Evolutionary conservation across 2,329 filamentous ascomycete genomes (phyloP).

Genomic region (Fusarium equiseti): DNA sequence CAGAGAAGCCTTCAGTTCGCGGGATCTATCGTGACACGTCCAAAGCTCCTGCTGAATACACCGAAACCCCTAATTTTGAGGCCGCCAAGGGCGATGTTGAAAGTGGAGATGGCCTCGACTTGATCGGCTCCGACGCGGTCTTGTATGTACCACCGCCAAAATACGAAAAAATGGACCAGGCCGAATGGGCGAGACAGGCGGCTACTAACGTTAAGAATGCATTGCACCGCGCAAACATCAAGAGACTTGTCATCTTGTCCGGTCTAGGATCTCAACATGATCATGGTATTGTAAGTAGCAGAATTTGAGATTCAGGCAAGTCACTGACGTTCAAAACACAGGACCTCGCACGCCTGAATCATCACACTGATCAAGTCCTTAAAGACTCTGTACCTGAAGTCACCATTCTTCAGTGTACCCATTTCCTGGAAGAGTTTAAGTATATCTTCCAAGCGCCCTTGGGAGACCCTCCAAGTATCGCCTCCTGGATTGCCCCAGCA

Average conservation of each 20-base stretch:
- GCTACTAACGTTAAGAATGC: conserved; percentile 44
- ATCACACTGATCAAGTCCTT: conserved; percentile 36
- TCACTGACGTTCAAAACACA: conserved; percentile 9
- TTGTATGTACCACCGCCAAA: conserved; percentile 51
- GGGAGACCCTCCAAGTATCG: conserved; percentile 38
- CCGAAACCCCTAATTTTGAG: conserved; percentile 42
- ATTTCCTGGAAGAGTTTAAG: conserved; percentile 41
- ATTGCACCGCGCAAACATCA: conserved; percentile 21
- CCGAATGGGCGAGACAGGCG: conserved; percentile 40
- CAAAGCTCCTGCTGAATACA: conserved; percentile 49
- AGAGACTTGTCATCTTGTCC: conserved; percentile 45
- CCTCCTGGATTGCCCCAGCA: conserved; percentile 43
- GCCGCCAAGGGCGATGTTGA: conserved; percentile 48
- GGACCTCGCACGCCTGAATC: conserved; percentile 44
- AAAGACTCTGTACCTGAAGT: conserved; percentile 30
- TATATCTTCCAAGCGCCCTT: conserved; percentile 32
- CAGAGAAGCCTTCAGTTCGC: conserved; percentile 35
- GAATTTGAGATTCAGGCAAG: rapidly evolving
- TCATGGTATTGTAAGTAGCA: conserved; percentile 43
- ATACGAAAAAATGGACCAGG: conserved; percentile 38
- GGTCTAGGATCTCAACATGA: conserved; percentile 48
- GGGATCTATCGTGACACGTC: conserved; percentile 49
- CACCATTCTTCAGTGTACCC: conserved; percentile 35
- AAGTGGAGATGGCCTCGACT: conserved; percentile 42
- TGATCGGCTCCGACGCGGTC: conserved; percentile 47